Conservation (phyloP, 164 flowering plant genomes). For the Cinnamomum micranthum region DNA sequence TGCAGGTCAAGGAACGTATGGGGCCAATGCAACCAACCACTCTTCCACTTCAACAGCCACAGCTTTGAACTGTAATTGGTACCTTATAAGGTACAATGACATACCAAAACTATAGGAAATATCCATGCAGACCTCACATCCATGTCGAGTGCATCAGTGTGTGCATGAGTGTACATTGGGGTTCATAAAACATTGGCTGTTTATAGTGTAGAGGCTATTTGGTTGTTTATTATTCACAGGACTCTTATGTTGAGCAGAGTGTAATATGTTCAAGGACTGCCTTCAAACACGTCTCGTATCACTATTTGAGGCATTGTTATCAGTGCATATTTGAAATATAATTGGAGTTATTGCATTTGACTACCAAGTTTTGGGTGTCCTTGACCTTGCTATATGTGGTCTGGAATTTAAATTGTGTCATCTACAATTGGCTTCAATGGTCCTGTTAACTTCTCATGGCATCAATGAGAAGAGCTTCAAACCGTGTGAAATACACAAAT, state of each 20-base stretch:
- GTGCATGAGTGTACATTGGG: background rate
- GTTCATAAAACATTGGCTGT: background rate
- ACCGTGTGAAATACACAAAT: too few species aligned
- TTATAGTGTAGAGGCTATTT: background rate
- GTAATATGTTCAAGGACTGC: background rate
- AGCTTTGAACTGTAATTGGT: slow-evolving; percentile 61
- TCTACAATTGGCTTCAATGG: too few species aligned
- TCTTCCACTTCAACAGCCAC: slow-evolving; percentile 85
- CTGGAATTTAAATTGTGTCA: too few species aligned
- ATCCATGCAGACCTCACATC: background rate
- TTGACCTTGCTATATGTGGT: too few species aligned
- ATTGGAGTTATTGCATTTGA: background rate
- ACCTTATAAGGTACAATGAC: background rate
- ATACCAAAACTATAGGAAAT: background rate
- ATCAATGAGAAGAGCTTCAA: too few species aligned
- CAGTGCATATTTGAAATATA: background rate
- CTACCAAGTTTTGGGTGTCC: too few species aligned
- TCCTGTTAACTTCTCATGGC: too few species aligned
- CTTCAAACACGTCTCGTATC: too few species aligned
- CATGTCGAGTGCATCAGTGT: background rate
- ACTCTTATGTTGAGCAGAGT: background rate
- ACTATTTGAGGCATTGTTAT: background rate
- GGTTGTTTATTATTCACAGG: background rate
- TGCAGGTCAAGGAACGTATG: slow-evolving; percentile 56
- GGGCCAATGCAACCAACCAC: slow-evolving; percentile 35